A percentile compares a stretch with the other conserved stretches of the same genome.
phyloP scores from a whole-genome alignment of 257 asterid species.

The Gentiana dahurica region DNA sequence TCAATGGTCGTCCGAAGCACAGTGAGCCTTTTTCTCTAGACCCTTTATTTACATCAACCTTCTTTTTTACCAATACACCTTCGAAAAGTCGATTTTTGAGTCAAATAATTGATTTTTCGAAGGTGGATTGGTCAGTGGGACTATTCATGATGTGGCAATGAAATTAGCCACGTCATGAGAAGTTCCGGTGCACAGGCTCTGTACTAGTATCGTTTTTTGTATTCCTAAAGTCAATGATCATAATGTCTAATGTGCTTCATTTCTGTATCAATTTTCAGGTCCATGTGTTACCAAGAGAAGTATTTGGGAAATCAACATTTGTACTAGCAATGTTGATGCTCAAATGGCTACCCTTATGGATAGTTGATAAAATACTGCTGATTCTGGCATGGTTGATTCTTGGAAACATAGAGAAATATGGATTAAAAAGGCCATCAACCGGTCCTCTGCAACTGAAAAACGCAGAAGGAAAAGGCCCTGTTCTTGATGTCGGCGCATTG shows the following conservation, averaged over 20 bases:
- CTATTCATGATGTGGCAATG: no score
- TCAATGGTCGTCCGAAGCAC: constrained; percentile 79
- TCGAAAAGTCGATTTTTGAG: no score
- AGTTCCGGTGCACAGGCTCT: no score
- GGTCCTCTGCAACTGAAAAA: constrained; percentile 74
- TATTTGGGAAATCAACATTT: constrained; percentile 63
- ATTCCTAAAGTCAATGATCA: no score
- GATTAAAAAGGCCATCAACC: constrained; percentile 45
- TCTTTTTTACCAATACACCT: no score
- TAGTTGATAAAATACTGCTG: constrained; percentile 62
- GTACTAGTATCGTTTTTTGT: no score
- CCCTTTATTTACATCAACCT: no score
- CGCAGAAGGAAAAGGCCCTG: constrained; percentile 69
- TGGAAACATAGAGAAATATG: constrained; percentile 55
- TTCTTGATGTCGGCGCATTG: constrained; percentile 73
- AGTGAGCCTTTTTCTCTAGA: constrained; percentile 24
- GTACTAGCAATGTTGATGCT: constrained; percentile 57
- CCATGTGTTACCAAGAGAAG: constrained; percentile 76
- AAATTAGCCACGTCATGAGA: no score
- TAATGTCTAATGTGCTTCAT: constrained; percentile 9
- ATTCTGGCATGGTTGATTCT: constrained; percentile 61
- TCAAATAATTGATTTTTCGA: no score
- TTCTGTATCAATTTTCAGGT: constrained; percentile 31
- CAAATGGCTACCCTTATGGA: constrained; percentile 77
- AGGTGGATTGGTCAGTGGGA: no score